Evolutionary conservation across 345 rosid genomes (phyloP).

Genomic region (Linum trigynum): DNA sequence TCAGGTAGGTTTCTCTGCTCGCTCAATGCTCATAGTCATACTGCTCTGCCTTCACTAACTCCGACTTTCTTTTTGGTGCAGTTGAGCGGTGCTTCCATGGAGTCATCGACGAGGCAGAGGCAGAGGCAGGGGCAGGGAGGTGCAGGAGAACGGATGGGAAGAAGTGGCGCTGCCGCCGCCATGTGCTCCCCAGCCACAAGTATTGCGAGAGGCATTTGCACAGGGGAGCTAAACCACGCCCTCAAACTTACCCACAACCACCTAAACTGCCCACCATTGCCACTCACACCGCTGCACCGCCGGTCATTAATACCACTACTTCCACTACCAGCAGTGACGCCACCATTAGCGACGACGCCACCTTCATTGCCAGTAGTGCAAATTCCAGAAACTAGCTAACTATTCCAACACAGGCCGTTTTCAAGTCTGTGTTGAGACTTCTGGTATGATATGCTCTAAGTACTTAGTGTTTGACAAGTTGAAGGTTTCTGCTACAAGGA

Average conservation of each 20-base stretch:
- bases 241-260: slow-evolving; percentile 5
- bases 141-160: slow-evolving; percentile 81
- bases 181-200: slow-evolving; percentile 42
- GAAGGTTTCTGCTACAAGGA: too few relatives aligned
- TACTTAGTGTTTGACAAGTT: too few relatives aligned
- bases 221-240: slow-evolving; percentile 44
- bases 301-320: slow-evolving; percentile 22
- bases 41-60: too few relatives aligned
- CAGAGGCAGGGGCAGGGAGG: too few relatives aligned
- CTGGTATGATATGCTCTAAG: too few relatives aligned
- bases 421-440: too few relatives aligned
- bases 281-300: slow-evolving; percentile 17
- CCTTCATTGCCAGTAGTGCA: slow-evolving; percentile 21
- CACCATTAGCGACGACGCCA: slow-evolving; percentile 33
- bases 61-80: background rate
- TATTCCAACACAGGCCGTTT: too few relatives aligned
- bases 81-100: background rate
- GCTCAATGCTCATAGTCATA: too few relatives aligned
- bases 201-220: slow-evolving; percentile 58
- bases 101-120: slow-evolving; percentile 18
- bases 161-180: slow-evolving; percentile 64
- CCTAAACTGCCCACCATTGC: slow-evolving; percentile 10
- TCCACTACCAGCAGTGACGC: slow-evolving; percentile 46
- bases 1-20: slow-evolving; percentile 29
- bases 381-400: background rate